These are phyloP conservation scores for Talaromyces verruculosus DNA, from an alignment of 2,329 filamentous ascomycete species.

Conservation along the genomic window DNA sequence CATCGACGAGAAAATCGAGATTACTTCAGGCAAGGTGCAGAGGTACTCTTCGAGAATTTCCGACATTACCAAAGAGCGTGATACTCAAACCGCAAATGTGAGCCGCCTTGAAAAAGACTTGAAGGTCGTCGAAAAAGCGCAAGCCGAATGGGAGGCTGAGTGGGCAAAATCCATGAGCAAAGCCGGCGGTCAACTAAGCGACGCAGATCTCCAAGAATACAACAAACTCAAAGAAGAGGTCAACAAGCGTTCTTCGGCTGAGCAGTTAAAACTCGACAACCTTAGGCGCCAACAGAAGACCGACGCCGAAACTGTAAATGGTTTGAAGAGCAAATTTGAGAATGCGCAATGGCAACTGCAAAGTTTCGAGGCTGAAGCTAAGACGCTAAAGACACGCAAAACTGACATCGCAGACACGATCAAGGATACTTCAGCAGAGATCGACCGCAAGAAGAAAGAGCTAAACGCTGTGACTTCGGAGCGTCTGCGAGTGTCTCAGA, in stretches of 20 bases:
- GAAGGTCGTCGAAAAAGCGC: constrained; percentile 81
- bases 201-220: constrained; percentile 86
- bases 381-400: constrained; percentile 67
- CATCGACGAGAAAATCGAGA: constrained; percentile 85
- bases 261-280: constrained; percentile 80
- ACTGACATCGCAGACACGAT: constrained; percentile 61
- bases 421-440: constrained; percentile 71
- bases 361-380: constrained; percentile 70
- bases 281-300: constrained; percentile 86
- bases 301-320: constrained; percentile 86
- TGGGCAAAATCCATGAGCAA: constrained; percentile 82
- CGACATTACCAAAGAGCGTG: constrained; percentile 72
- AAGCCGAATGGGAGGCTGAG: constrained; percentile 82
- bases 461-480: constrained; percentile 84
- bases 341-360: constrained; percentile 70
- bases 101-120: constrained; percentile 78
- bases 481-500: constrained; percentile 74
- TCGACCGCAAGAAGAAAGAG: constrained; percentile 85
- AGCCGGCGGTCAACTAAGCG: constrained; percentile 80
- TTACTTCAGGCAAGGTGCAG: constrained; percentile 70
- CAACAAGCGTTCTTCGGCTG: constrained; percentile 74
- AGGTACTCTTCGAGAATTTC: constrained; percentile 67
- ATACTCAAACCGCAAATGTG: constrained; percentile 66
- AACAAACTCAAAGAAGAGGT: constrained; percentile 80
- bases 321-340: constrained; percentile 83